These are phyloP conservation scores for Heliosperma pusillum DNA, from an alignment of 148 eudicot genomes.

Conservation along the genomic window DNA sequence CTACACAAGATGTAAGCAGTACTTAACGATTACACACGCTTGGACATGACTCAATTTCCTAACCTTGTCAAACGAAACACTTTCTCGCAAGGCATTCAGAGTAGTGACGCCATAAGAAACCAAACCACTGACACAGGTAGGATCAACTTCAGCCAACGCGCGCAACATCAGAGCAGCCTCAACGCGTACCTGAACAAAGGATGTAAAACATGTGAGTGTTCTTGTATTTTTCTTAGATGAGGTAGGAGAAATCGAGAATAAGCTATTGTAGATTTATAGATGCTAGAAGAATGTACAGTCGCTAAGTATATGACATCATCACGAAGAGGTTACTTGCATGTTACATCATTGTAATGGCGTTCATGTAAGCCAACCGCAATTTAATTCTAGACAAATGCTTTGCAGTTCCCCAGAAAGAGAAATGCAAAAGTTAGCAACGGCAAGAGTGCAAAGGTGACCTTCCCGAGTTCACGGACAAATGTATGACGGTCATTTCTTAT, in stretches of 20 bases:
- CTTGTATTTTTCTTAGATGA: background rate
- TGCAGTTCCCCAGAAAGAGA: background rate
- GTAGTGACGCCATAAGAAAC: constrained; percentile 85
- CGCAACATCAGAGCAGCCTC: constrained; percentile 92
- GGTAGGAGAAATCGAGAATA: background rate
- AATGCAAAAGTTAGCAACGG: background rate
- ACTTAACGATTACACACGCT: background rate
- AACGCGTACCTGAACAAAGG: constrained; percentile 62
- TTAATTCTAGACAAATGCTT: background rate
- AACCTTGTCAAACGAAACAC: constrained; percentile 89
- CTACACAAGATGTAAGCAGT: constrained; percentile 10
- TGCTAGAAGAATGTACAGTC: background rate
- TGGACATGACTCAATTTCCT: constrained; percentile 6
- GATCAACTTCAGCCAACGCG: constrained; percentile 95
- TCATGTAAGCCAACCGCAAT: background rate
- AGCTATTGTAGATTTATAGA: background rate
- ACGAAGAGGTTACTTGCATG: background rate
- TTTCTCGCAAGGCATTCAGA: constrained; percentile 77
- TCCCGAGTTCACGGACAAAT: background rate
- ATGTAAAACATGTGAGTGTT: constrained; percentile 10
- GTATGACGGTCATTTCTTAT: background rate
- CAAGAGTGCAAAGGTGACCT: background rate
- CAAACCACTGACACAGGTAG: constrained; percentile 96
- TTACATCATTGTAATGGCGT: background rate
- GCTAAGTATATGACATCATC: background rate